Evolutionary conservation across 208 protist species (phyloP).

Genomic region (Acanthamoeba lenticulata): DNA sequence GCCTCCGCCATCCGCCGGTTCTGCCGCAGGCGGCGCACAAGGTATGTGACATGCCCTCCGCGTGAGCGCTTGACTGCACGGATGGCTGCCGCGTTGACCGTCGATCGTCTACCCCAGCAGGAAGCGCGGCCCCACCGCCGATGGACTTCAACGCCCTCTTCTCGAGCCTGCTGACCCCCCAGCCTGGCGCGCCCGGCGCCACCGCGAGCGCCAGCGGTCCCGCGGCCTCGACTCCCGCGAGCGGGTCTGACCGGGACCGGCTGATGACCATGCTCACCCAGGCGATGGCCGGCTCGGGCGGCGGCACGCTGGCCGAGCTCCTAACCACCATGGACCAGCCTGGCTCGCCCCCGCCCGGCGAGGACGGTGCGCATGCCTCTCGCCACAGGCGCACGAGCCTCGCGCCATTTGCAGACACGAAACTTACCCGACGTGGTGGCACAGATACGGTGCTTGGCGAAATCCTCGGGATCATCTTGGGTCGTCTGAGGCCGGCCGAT

Average conservation of each 20-base stretch:
- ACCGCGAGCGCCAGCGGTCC: neutral
- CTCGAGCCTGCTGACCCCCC: neutral
- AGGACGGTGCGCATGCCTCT: neutral
- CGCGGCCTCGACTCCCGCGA: neutral
- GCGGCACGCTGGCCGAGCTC: slow-evolving; percentile 32
- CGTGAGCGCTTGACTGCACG: neutral
- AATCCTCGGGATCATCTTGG: slow-evolving; percentile 32
- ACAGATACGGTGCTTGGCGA: slow-evolving; percentile 25
- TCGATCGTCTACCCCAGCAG: neutral
- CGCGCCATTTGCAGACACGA: neutral
- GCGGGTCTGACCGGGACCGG: neutral
- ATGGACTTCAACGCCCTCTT: slow-evolving; percentile 36
- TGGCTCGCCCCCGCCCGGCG: neutral
- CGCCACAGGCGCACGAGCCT: neutral
- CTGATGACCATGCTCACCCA: neutral
- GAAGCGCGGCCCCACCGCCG: neutral
- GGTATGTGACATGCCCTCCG: neutral
- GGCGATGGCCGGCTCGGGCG: slow-evolving; percentile 6
- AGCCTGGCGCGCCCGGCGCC: neutral
- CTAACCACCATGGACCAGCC: slow-evolving; percentile 16
- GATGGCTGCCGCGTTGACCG: neutral
- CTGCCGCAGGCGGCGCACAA: neutral
- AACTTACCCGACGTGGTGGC: neutral
- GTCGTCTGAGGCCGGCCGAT: neutral
- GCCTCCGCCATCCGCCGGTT: neutral